Conservation (phyloP, 2,329 filamentous ascomycete genomes). For the Penicillium sp. region DNA sequence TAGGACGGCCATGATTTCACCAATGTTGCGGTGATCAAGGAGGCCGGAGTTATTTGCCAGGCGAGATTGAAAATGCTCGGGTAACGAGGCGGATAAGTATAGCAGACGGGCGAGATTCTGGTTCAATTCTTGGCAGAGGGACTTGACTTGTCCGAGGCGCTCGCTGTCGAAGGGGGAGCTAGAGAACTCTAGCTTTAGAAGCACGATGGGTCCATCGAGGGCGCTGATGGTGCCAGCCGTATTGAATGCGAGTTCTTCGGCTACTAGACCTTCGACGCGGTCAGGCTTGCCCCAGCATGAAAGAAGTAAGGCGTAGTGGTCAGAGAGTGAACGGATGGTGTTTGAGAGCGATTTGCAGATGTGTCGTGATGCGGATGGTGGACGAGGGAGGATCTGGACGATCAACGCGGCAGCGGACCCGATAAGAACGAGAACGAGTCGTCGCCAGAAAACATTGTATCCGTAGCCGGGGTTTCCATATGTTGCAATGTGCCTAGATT, state of each 20-base stretch:
- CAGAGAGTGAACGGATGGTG: slow-evolving; percentile 44
- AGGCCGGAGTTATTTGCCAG: slow-evolving; percentile 43
- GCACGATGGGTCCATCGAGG: slow-evolving; percentile 36
- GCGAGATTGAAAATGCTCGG: slow-evolving; percentile 42
- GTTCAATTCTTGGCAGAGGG: slow-evolving; percentile 34
- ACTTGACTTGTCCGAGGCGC: slow-evolving; percentile 33
- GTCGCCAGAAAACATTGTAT: slow-evolving; percentile 52
- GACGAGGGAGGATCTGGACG: slow-evolving; percentile 50
- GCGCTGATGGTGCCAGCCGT: slow-evolving; percentile 33
- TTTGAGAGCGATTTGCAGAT: slow-evolving; percentile 49
- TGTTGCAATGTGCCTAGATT: slow-evolving; percentile 36
- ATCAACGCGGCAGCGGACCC: slow-evolving; percentile 47
- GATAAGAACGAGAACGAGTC: slow-evolving; percentile 45
- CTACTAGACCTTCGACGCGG: slow-evolving; percentile 24
- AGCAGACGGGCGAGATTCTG: slow-evolving; percentile 39
- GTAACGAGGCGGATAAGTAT: slow-evolving; percentile 33
- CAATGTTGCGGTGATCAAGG: slow-evolving; percentile 47
- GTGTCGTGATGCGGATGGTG: slow-evolving; percentile 49
- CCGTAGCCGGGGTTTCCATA: slow-evolving; percentile 52
- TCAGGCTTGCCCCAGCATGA: slow-evolving; percentile 44
- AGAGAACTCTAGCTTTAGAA: slow-evolving; percentile 42
- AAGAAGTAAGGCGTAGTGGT: slow-evolving; percentile 52
- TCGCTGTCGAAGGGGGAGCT: slow-evolving; percentile 39
- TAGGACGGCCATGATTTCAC: slow-evolving; percentile 54
- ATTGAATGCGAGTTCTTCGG: slow-evolving; percentile 33